Base-by-base conservation (phyloP, 1,284 basidiomycete genomes). In the Leccinum brunneo-olivaceum region DNA sequence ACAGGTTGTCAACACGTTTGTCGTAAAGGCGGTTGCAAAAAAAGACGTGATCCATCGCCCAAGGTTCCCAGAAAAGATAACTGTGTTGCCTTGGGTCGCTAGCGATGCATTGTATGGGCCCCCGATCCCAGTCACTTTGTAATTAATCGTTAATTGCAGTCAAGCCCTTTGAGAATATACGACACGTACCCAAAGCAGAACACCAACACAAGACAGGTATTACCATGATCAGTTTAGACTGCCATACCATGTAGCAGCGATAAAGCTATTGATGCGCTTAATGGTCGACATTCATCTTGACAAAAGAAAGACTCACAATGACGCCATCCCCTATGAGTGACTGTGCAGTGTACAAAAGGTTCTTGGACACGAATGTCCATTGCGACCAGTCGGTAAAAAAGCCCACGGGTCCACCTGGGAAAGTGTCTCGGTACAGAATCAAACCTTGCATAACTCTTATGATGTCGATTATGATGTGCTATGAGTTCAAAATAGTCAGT, bases 161-260 rank as follows among this genome's bases (percentile, higher is more conserved):
- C n/a, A 12, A 14, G 28, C 12, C 3, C 6, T 15, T 14, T 6
- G 6, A 30, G 14, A 30, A 6, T 6, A n/a, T 14, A 30, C 3
- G n/a, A 16, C 12, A 33, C 34, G n/a, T 21, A 43, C 35, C 29
- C 8, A 15, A 35, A 15, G 21, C 18, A 4, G 16, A 21, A 33
- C 42, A 44, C 42, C 42, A 38, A 33, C 38, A 24, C 8, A 43
- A 20, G 9, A 23, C 21, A 25, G 36, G 36, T n/a, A 44, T n/a
- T 18, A 27, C 21, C 30, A 37, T 43, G 35, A 44, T 19, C 14
- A 37, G 42, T 4, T 38, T 34, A 12, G 36, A 44, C 25, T 38
- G 28, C 42, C 42, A 44, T 27, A 27, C 23, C 23, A 25, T 21
- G 18, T 44, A 34, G 20, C 42, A 44, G 23, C 42, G 36, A 16